Conservation (phyloP, 176 grass and related monocot genomes). For the Paspalum notatum region DNA sequence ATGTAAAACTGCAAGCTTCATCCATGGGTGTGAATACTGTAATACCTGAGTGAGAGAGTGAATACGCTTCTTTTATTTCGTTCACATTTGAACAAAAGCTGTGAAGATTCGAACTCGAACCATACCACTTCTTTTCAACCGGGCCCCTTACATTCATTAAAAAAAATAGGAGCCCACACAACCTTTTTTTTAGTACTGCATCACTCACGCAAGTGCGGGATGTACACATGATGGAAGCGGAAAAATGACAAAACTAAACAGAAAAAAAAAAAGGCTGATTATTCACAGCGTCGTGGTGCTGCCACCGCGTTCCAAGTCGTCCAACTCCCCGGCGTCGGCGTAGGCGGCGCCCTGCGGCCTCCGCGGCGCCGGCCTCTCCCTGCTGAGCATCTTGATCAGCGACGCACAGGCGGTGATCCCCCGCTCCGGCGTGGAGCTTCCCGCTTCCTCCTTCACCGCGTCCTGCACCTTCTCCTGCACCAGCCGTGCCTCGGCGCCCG, state of each 20-base stretch:
- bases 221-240: slow-evolving; percentile 21
- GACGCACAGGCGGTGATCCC: slow-evolving; percentile 47
- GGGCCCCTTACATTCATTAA: background rate
- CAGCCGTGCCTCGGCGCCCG: background rate
- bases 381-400: slow-evolving; percentile 58
- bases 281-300: slow-evolving; percentile 14
- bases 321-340: slow-evolving; percentile 32
- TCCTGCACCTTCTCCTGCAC: slow-evolving; percentile 32
- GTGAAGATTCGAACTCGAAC: background rate
- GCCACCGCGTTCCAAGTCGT: slow-evolving; percentile 59
- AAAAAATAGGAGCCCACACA: background rate
- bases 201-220: slow-evolving; percentile 26
- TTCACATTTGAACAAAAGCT: background rate
- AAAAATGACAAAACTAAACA: slow-evolving; percentile 16
- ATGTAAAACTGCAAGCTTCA: slow-evolving; percentile 6
- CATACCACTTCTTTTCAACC: slow-evolving; percentile 9
- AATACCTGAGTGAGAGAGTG: background rate
- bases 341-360: slow-evolving; percentile 31
- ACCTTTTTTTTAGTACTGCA: slow-evolving; percentile 6
- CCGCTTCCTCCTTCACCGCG: slow-evolving; percentile 34
- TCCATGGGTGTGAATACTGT: background rate
- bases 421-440: slow-evolving; percentile 36
- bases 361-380: slow-evolving; percentile 44
- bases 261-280: slow-evolving; percentile 13
- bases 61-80: background rate